Evolutionary conservation across 139 green algal species (phyloP), one percentile per base, ranked within the genome.

Genomic region (Yamagishiella unicocca): DNA sequence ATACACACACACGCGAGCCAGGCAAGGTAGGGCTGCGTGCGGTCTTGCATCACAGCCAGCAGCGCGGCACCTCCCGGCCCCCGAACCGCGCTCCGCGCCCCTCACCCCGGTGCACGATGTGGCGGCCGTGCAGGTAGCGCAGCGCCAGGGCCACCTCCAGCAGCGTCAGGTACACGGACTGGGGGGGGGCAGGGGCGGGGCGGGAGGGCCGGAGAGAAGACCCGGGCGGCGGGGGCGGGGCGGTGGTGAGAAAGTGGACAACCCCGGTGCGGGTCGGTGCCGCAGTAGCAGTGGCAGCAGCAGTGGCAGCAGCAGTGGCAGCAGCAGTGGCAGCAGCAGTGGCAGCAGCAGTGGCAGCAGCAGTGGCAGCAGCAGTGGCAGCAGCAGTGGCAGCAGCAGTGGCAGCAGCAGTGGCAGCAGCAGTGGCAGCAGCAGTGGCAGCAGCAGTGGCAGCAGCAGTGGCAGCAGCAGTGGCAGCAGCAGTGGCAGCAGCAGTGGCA

Each of bases 81-180:
- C n/a, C n/a, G n/a, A n/a, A n/a, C n/a, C n/a, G n/a, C n/a, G n/a
- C n/a, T 12, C 50, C 50, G 50, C 14, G 50, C 29, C n/a, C 40
- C 46, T 22, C 46, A 62, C 46, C 76, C 25, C 76, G 14, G 76
- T 83, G 76, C 27, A 70, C 54, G 35, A 83, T 71, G 76, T 83
- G 24, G 3, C 76, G 53, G 37, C 33, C 76, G 50, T 83, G 76
- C 33, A 83, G 53, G 54, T 83, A 83, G 9, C 76, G 25, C 53
- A 83, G 54, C 33, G 76, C 76, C 76, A 83, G 76, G 2, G 76
- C 76, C 76, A 83, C 76, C 50, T 83, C 76, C 76, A 83, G 76
- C 53, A 83, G 54, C 35, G 76, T 83, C 35, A 83, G 53, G 76
- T 50, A 71, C 37, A 83, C 54, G 43, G 53, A 53, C 76, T 83